Conservation (phyloP, 1,139 yeast genomes). For the Candida freyschussii region DNA sequence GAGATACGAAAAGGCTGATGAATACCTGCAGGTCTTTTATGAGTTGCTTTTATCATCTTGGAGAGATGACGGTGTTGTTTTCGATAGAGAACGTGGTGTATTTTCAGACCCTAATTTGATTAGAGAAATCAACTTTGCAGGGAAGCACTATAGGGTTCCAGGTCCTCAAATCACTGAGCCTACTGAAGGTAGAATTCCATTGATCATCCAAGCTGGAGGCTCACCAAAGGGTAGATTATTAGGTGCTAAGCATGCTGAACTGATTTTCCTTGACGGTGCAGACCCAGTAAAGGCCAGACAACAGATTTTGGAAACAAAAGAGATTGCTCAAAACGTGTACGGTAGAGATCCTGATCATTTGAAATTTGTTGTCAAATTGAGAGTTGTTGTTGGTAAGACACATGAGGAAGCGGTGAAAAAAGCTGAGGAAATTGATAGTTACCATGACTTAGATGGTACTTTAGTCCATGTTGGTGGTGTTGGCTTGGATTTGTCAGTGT, state of each 20-base stretch:
- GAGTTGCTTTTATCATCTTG: conserved; percentile 39
- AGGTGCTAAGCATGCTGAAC: conserved; percentile 45
- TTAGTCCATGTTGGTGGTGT: conserved; percentile 37
- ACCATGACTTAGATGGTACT: conserved; percentile 39
- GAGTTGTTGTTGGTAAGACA: conserved; percentile 35
- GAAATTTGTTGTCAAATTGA: conserved; percentile 32
- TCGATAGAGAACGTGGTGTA: conserved; percentile 32
- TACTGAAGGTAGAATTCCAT: conserved; percentile 41
- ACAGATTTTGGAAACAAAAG: conserved; percentile 31
- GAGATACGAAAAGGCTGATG: conserved; percentile 40
- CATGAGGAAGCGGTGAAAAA: conserved; percentile 34
- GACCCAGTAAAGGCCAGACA: conserved; percentile 31
- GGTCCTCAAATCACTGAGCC: conserved; percentile 43
- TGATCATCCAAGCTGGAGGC: conserved; percentile 45
- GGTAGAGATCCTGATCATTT: conserved; percentile 34
- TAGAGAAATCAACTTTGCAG: conserved; percentile 38
- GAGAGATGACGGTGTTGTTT: conserved; percentile 42
- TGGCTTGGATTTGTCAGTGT: conserved; percentile 30
- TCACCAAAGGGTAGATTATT: conserved; percentile 39
- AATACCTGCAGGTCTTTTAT: conserved; percentile 38
- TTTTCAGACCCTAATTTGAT: conserved; percentile 38
- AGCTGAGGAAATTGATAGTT: conserved; percentile 30
- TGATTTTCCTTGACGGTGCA: conserved; percentile 34
- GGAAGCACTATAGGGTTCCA: conserved; percentile 39
- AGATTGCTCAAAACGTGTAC: conserved; percentile 30